Evolutionary conservation across 345 rosid genomes (phyloP), one percentile per base, ranked within the genome.

Genomic region (Populus deltoides): DNA sequence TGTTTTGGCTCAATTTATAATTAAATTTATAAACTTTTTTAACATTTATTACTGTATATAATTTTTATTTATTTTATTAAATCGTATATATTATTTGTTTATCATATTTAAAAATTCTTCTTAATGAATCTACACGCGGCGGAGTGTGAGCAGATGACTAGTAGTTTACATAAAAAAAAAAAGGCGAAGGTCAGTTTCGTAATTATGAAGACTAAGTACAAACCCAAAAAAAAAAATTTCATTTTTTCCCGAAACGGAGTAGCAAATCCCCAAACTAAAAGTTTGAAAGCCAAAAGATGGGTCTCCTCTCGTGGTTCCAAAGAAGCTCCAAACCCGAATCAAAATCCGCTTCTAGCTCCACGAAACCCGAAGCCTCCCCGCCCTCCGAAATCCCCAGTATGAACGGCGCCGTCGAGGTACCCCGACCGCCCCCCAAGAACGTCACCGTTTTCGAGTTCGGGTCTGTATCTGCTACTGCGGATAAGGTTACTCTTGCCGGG

Each of bases 391-490:
- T 77, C 59, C 87, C 88, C 22, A 92, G 93, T 12, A 89, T 93
- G 96, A 91, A 91, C 87, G 96, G 98, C 75, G 98, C 98, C 20
- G 90, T 92, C 39, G 93, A 90, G 83, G 97, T 95, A 38, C 91
- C 89, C 72, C 91, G 96, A 6, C 91, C 93, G 2, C 57, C 76
- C 3, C 51, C 51, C 17, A 87, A 85, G 74, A 85, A 87, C 80
- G 96, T 93, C 55, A 92, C 96, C 36, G 93, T 95, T 25, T 95
- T 93, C 85, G 98, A 95, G 84, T 95, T 95, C 80, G 99, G 99
- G 2, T 89, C 98, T 53, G 87, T 90, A 2, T 90, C 90, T 2
- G 90, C 91, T 8, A 79, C 97, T 1, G 82, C 88, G 47, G 97
- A 93, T 77, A 89, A 88, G 86, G 94, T 92, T n/a, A 95, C 98